Conservation (phyloP, 2,329 filamentous ascomycete genomes). For the Claviceps sp. region DNA sequence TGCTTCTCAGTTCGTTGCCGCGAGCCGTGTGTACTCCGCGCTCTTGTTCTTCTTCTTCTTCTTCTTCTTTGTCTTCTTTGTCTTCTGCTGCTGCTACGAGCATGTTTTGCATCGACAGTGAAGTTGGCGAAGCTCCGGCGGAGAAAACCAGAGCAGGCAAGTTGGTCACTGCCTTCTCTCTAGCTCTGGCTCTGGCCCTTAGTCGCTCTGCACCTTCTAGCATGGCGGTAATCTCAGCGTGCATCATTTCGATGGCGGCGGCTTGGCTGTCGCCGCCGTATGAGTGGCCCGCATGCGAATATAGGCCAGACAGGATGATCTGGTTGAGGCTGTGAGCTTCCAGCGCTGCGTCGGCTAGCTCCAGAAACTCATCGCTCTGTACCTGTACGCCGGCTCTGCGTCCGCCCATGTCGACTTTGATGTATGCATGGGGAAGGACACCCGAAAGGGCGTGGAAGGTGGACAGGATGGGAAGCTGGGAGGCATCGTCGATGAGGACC, state of each 20-base stretch:
- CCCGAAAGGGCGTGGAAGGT: conserved; percentile 28
- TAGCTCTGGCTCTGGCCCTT: conserved; percentile 8
- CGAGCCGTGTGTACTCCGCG: conserved; percentile 1
- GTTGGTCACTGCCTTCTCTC: conserved; percentile 6
- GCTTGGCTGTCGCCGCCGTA: conserved; percentile 34
- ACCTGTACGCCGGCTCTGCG: conserved; percentile 52
- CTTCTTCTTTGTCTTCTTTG: background rate
- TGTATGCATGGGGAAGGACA: conserved; percentile 41
- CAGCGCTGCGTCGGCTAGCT: conserved; percentile 26
- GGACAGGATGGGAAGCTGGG: conserved; percentile 40
- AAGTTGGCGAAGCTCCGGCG: conserved; percentile 66
- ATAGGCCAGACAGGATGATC: conserved; percentile 47
- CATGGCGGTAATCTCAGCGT: conserved; percentile 17
- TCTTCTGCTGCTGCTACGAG: conserved; percentile 2
- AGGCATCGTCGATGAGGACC: conserved; percentile 56
- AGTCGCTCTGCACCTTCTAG: conserved; percentile 13
- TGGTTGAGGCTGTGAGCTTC: conserved; percentile 15
- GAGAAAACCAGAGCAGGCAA: conserved; percentile 32
- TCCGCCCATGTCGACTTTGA: conserved; percentile 66
- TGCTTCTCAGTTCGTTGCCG: conserved; percentile 9
- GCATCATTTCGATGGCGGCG: conserved; percentile 18
- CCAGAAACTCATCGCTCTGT: conserved; percentile 34
- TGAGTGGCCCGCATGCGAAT: conserved; percentile 60
- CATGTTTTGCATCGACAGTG: conserved; percentile 20
- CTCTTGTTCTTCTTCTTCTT: background rate